phyloP scores from a whole-genome alignment of 2,329 filamentous ascomycete species.

The Cladosporium oxysporum region DNA sequence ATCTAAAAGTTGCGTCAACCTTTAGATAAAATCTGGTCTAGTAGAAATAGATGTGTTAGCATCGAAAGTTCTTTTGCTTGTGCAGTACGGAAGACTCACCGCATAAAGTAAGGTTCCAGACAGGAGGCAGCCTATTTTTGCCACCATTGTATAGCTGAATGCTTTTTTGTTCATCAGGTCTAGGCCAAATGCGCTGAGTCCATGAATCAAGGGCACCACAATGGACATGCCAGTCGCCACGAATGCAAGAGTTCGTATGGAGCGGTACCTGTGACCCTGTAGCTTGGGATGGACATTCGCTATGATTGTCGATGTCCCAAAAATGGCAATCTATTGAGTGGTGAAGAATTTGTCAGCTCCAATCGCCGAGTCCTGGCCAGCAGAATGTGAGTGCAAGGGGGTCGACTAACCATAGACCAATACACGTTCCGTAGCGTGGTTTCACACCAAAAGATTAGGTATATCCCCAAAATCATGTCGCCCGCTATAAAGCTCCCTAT shows the following conservation, averaged over 20 bases:
- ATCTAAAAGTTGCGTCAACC: too few species aligned
- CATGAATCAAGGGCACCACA: conserved; percentile 31
- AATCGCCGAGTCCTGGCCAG: too few species aligned
- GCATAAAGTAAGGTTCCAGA: neutral
- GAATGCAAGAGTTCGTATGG: conserved; percentile 30
- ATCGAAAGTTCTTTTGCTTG: too few species aligned
- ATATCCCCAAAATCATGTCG: neutral
- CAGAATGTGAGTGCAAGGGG: too few species aligned
- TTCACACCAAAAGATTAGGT: conserved; percentile 2
- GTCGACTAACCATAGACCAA: neutral
- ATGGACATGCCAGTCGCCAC: conserved; percentile 13
- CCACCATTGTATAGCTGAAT: neutral
- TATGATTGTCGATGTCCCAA: neutral
- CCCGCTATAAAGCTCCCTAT: neutral
- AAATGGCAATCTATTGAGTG: neutral
- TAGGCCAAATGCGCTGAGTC: conserved; percentile 32
- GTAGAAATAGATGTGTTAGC: too few species aligned
- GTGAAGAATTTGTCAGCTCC: too few species aligned
- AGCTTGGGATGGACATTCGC: conserved; percentile 23
- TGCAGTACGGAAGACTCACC: too few species aligned
- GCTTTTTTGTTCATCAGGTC: conserved; percentile 28
- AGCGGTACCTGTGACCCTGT: conserved; percentile 30
- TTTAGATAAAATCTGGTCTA: too few species aligned
- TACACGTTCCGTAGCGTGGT: neutral
- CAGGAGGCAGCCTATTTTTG: neutral